Conservation (phyloP, 257 asterid genomes). For the Solanum chilense region DNA sequence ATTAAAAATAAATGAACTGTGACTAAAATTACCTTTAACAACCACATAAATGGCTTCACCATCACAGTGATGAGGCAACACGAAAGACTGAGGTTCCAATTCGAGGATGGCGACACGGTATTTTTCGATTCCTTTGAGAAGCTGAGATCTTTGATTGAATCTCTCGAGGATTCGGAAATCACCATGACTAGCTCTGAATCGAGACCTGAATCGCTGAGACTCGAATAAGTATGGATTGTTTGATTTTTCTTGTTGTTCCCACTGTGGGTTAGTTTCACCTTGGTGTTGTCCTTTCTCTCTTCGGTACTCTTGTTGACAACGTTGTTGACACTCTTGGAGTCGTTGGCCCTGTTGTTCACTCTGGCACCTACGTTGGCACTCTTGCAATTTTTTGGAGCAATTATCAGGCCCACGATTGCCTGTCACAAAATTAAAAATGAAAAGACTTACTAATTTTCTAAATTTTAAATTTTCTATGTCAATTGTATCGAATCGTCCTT, state of each 20-base stretch:
- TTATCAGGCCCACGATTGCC: background rate
- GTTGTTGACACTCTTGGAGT: background rate
- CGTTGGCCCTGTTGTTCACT: background rate
- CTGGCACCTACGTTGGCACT: slow-evolving; percentile 14
- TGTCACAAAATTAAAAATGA: background rate
- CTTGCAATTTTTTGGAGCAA: background rate
- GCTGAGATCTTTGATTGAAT: slow-evolving; percentile 22
- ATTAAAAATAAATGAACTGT: too few species aligned
- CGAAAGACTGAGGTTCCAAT: slow-evolving; percentile 29
- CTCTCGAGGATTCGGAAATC: slow-evolving; percentile 21
- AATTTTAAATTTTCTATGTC: too few species aligned
- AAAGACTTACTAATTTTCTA: too few species aligned
- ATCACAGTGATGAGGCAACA: slow-evolving; percentile 39
- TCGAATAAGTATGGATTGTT: slow-evolving; percentile 25
- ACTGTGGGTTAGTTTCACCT: background rate
- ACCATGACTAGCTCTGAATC: slow-evolving; percentile 19
- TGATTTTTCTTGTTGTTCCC: background rate
- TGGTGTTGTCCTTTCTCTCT: background rate
- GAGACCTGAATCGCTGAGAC: slow-evolving; percentile 10
- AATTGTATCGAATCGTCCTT: too few species aligned
- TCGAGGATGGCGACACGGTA: slow-evolving; percentile 22
- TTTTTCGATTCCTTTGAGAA: slow-evolving; percentile 27
- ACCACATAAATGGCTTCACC: slow-evolving; percentile 20
- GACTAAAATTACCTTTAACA: background rate
- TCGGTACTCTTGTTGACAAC: background rate